These are phyloP conservation scores for Penicillium odoratum DNA, from an alignment of 495 filamentous ascomycete species.

Conservation along the genomic window DNA sequence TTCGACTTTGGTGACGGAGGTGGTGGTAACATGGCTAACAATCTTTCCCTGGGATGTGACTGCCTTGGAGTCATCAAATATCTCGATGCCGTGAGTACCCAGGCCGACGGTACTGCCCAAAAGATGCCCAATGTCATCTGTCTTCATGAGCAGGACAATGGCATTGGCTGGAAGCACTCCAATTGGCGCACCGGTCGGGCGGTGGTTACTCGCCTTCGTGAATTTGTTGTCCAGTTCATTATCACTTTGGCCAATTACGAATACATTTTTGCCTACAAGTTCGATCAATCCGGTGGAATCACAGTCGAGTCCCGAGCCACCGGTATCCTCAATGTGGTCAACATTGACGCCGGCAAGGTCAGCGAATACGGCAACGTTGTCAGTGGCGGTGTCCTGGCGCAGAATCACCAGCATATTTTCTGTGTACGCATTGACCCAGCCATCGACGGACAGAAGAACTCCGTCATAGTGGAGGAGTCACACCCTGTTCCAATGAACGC, in stretches of 20 bases:
- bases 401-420: conserved; percentile 91
- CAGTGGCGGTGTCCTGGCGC: conserved; percentile 78
- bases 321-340: conserved; percentile 82
- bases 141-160: conserved; percentile 70
- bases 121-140: conserved; percentile 65
- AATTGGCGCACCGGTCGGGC: conserved; percentile 69
- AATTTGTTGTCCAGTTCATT: conserved; percentile 72
- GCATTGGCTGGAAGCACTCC: conserved; percentile 71
- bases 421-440: conserved; percentile 85
- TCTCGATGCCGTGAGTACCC: conserved; percentile 58
- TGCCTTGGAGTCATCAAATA: conserved; percentile 71
- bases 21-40: conserved; percentile 68
- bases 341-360: conserved; percentile 66
- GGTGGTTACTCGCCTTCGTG: conserved; percentile 60
- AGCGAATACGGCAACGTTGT: conserved; percentile 79
- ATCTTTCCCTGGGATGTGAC: conserved; percentile 68
- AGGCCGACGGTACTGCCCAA: conserved; percentile 53
- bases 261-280: conserved; percentile 84
- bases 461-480: conserved; percentile 70
- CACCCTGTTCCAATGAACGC: conserved; percentile 67
- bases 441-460: conserved; percentile 73
- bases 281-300: conserved; percentile 83
- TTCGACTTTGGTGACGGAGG: conserved; percentile 75
- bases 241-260: conserved; percentile 84
- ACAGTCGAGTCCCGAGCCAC: conserved; percentile 83